Base-by-base conservation (phyloP, 1,284 basidiomycete genomes). In the Austropuccinia psidii region DNA sequence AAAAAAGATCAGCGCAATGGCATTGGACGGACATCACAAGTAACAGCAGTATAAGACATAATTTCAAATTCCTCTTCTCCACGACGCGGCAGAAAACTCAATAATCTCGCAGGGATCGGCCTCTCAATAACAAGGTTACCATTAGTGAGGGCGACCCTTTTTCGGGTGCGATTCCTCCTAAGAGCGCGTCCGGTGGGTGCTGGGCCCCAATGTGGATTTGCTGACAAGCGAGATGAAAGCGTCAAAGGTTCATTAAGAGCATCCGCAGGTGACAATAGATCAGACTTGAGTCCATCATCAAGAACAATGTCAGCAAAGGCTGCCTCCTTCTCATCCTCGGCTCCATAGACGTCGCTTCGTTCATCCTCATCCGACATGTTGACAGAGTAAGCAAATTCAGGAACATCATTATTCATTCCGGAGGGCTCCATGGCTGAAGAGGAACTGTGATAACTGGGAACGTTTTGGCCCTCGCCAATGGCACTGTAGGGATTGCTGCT, bases 121-220 rank as follows among this genome's bases (percentile, higher is more conserved):
- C 93, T 84, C 75, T 94, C 89, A 11, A 93, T 84, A 9, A 93
- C 89, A 67, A 94, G 85, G 80, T 95, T 91, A 19, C 93, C 93
- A 76, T 90, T 88, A 55, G 88, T 82, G 79, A 84, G 78, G 9
- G 80, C 80, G 13, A 84, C 81, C 43, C 79, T 79, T 67, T 83
- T 82, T 74, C 82, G 82, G 70, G 82, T 81, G 52, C 82, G 77
- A 69, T 80, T 75, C 65, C 91, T 85, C 50, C 91, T 85, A 27
- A 86, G 82, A 24, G 90, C 85, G 29, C 90, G 87, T 21, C 91
- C 91, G 4, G 85, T 81, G 0, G 91, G 91, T 0, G 90, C 91
- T 8, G 91, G 90, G 1, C 91, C 91, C 80, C 90, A 94, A 81
- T 94, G 91, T 0, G 67, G 67, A 35, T 69, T 69, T 6, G 45